Evolutionary conservation across 257 asterid species (phyloP).

Genomic region (Fraxinus quadrangulata): DNA sequence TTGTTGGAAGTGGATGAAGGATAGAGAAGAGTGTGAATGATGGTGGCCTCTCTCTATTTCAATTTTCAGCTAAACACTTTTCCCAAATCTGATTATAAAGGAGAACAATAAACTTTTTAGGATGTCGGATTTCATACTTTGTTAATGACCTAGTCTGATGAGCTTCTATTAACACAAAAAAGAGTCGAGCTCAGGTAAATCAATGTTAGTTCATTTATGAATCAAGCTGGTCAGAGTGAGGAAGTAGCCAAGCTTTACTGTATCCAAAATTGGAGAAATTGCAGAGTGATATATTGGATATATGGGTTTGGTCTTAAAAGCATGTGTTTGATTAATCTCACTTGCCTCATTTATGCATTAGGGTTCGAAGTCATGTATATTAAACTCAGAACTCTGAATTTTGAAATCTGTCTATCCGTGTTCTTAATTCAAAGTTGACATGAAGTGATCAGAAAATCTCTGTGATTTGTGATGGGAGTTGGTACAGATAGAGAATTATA

Average conservation of each 20-base stretch:
- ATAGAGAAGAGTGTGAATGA: not conserved
- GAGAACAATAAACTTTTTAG: not conserved
- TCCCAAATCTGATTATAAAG: not conserved
- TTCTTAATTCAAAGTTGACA: not conserved
- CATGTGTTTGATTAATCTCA: not conserved
- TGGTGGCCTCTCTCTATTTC: not conserved
- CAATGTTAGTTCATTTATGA: not conserved
- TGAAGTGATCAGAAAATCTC: not conserved
- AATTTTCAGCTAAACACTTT: not conserved
- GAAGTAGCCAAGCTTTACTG: not conserved
- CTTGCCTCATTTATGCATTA: not conserved
- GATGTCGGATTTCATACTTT: not conserved
- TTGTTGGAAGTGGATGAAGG: not conserved
- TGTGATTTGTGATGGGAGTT: not conserved
- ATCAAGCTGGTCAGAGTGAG: not conserved
- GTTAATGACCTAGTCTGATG: not conserved
- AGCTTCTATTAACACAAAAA: not conserved
- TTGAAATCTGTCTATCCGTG: not conserved
- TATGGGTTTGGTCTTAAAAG: not conserved
- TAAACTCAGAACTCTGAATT: not conserved
- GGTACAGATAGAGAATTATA: not conserved
- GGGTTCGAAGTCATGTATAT: not conserved
- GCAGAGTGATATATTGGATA: not conserved
- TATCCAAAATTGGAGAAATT: not conserved
- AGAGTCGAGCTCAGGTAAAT: not conserved